These are phyloP conservation scores for Ophiorrhiza pumila DNA, from an alignment of 257 asterid species.

Conservation along the genomic window DNA sequence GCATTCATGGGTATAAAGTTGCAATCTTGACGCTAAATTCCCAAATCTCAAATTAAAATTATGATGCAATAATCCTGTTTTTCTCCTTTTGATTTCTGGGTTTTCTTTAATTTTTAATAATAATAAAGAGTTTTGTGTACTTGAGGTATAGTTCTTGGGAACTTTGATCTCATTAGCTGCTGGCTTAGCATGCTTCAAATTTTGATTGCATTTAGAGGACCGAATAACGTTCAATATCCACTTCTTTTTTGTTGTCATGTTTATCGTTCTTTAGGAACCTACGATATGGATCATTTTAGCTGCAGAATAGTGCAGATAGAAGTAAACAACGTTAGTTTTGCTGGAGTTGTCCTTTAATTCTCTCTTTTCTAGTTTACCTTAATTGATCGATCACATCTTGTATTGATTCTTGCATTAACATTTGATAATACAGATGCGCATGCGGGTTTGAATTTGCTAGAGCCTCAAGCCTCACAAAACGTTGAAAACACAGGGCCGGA, in stretches of 20 bases:
- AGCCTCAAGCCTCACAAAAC: conserved; percentile 16
- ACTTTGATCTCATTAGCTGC: too few species aligned
- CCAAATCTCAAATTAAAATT: background rate
- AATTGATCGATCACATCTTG: background rate
- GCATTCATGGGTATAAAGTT: background rate
- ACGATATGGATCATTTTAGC: too few species aligned
- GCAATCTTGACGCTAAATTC: background rate
- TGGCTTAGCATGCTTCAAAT: too few species aligned
- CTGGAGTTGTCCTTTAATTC: too few species aligned
- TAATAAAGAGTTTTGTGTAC: too few species aligned
- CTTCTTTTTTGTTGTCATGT: too few species aligned
- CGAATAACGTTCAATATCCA: too few species aligned
- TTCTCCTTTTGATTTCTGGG: background rate
- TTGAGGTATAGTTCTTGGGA: too few species aligned
- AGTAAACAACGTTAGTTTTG: too few species aligned
- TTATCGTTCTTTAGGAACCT: too few species aligned
- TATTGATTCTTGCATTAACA: conserved; percentile 22
- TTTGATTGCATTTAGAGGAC: too few species aligned
- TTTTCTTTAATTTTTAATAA: background rate
- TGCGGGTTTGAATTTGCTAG: conserved; percentile 21
- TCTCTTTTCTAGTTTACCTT: background rate
- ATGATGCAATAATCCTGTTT: background rate
- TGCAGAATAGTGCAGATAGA: too few species aligned
- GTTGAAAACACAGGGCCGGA: conserved; percentile 13
- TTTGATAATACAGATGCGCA: conserved; percentile 21